These are phyloP conservation scores for Boletus insuetus DNA, from an alignment of 768 basidiomycete genomes.

Conservation along the genomic window DNA sequence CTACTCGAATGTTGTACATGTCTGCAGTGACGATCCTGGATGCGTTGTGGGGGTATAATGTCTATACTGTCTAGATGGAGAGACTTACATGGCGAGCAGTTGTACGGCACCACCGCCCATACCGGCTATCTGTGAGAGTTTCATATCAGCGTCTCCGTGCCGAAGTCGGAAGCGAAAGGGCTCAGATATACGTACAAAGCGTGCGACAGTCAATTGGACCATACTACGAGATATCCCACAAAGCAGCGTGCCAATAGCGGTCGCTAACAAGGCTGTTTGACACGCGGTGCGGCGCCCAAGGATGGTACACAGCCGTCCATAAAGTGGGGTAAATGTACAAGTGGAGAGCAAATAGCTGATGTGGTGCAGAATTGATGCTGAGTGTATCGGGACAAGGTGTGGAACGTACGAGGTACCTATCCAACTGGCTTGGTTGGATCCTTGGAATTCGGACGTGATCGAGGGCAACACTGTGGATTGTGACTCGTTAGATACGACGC, in stretches of 20 bases:
- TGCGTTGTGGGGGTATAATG: background rate
- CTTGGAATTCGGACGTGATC: conserved; percentile 25
- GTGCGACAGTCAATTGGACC: conserved; percentile 9
- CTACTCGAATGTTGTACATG: conserved; percentile 18
- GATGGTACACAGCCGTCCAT: conserved; percentile 17
- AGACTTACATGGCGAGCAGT: conserved; percentile 16
- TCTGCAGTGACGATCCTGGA: conserved; percentile 22
- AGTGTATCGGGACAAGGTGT: background rate
- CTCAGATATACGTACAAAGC: conserved; percentile 27
- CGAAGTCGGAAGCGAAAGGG: background rate
- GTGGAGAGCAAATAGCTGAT: conserved; percentile 12
- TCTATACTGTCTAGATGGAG: background rate
- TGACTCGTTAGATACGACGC: background rate
- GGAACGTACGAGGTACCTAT: conserved; percentile 24
- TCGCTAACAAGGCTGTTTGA: conserved; percentile 10
- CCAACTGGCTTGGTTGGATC: conserved; percentile 30
- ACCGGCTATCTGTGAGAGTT: conserved; percentile 15
- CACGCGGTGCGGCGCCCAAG: conserved; percentile 13
- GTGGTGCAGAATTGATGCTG: too few species aligned
- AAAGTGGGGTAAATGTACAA: conserved; percentile 19
- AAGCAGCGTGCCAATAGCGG: conserved; percentile 10
- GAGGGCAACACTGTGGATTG: conserved; percentile 8
- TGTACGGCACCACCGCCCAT: conserved; percentile 22
- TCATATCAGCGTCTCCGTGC: background rate
- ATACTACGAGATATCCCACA: conserved; percentile 11